Evolutionary conservation across 2,329 filamentous ascomycete genomes (phyloP).

Genomic region (Nemania sp.): DNA sequence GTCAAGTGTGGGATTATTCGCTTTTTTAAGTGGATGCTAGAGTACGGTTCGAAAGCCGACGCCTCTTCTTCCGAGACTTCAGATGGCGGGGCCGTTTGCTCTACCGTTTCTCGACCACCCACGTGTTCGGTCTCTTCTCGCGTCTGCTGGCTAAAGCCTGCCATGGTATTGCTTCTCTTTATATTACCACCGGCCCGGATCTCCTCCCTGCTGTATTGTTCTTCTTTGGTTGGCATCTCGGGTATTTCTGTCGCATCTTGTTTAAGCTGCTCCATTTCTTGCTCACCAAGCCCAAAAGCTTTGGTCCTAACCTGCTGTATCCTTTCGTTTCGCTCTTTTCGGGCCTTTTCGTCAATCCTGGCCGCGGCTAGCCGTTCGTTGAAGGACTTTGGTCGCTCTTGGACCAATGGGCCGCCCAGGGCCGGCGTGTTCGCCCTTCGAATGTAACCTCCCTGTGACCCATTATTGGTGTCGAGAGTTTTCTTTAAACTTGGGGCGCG

Average conservation of each 20-base stretch:
- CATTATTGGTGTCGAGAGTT: slow-evolving; percentile 37
- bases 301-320: slow-evolving; percentile 59
- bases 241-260: slow-evolving; percentile 59
- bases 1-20: slow-evolving; percentile 82
- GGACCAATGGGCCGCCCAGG: slow-evolving; percentile 30
- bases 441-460: slow-evolving; percentile 46
- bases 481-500: slow-evolving; percentile 62
- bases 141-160: slow-evolving; percentile 38
- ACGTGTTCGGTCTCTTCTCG: slow-evolving; percentile 24
- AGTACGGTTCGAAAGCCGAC: slow-evolving; percentile 82
- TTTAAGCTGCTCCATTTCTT: slow-evolving; percentile 66
- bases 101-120: slow-evolving; percentile 25
- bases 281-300: slow-evolving; percentile 60
- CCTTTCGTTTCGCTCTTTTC: slow-evolving; percentile 55
- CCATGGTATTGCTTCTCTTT: slow-evolving; percentile 51
- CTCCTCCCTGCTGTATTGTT: slow-evolving; percentile 67
- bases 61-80: slow-evolving; percentile 53
- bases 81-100: slow-evolving; percentile 38
- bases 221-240: slow-evolving; percentile 51
- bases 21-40: slow-evolving; percentile 79
- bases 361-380: slow-evolving; percentile 83
- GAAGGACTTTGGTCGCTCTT: slow-evolving; percentile 63
- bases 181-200: slow-evolving; percentile 52
- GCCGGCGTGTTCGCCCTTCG: slow-evolving; percentile 49
- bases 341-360: slow-evolving; percentile 58